phyloP scores from a whole-genome alignment of 257 asterid species.

The Rauvolfia tetraphylla region DNA sequence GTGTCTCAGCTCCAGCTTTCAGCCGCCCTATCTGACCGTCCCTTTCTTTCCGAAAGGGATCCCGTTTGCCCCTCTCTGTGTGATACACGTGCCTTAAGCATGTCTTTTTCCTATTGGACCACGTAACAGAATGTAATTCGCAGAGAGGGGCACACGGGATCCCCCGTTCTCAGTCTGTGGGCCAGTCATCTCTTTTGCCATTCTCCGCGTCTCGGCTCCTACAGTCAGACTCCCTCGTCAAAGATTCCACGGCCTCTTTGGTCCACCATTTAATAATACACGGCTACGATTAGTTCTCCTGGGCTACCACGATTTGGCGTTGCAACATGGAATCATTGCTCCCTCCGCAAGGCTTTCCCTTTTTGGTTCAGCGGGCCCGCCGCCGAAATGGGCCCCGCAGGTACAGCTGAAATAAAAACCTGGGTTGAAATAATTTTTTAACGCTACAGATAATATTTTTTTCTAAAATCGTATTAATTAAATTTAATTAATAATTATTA shows the following conservation, averaged over 20 bases:
- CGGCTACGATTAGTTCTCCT: constrained; percentile 1
- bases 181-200: neutral
- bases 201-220: constrained; percentile 17
- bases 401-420: neutral
- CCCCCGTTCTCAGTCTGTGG: neutral
- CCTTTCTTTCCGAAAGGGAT: neutral
- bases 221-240: neutral
- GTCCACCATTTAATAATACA: neutral
- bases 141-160: too few relatives aligned
- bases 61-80: neutral
- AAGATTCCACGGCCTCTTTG: constrained; percentile 17
- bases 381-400: neutral
- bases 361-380: neutral
- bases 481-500: too few relatives aligned
- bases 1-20: constrained; percentile 21
- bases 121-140: neutral
- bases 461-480: too few relatives aligned
- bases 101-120: neutral
- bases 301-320: neutral
- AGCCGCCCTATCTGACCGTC: constrained; percentile 42
- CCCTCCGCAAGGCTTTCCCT: neutral
- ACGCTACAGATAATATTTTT: too few relatives aligned
- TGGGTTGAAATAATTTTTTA: too few relatives aligned
- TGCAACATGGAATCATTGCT: neutral
- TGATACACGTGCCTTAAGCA: constrained; percentile 9